phyloP scores from a whole-genome alignment of 2,329 filamentous ascomycete genomes.

The Teratosphaeria pseudoeucalypti region DNA sequence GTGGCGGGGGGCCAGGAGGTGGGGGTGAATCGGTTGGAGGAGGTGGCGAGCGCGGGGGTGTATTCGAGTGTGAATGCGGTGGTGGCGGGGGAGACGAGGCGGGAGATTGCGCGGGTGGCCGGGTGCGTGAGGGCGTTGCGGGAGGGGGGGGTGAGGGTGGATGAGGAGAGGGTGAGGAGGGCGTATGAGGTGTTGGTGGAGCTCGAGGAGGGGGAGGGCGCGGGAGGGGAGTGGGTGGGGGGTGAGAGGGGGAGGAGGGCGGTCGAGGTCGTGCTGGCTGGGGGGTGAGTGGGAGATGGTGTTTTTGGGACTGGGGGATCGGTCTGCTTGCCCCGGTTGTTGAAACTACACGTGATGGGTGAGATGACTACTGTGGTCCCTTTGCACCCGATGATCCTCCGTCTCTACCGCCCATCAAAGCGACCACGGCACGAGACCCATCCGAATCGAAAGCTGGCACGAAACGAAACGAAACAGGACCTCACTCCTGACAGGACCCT shows the following conservation, averaged over 20 bases:
- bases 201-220: constrained; percentile 51
- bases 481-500: too few species aligned
- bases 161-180: constrained; percentile 76
- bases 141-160: constrained; percentile 70
- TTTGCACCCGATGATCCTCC: too few species aligned
- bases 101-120: constrained; percentile 76
- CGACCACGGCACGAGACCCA: too few species aligned
- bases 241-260: constrained; percentile 28
- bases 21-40: constrained; percentile 75
- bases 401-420: too few species aligned
- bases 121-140: constrained; percentile 76
- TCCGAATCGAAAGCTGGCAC: too few species aligned
- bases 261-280: constrained; percentile 25
- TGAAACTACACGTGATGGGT: not conserved
- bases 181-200: constrained; percentile 81
- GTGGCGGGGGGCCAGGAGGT: constrained; percentile 42
- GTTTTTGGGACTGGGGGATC: not conserved
- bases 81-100: constrained; percentile 64
- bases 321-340: not conserved
- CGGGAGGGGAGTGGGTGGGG: constrained; percentile 34
- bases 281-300: constrained; percentile 3
- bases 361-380: too few species aligned
- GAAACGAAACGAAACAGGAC: too few species aligned
- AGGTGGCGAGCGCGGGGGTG: constrained; percentile 71
- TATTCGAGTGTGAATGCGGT: constrained; percentile 94